Evolutionary conservation across 495 filamentous ascomycete species (phyloP), one percentile per base, ranked within the genome.

Genomic region (Penicillium cosmopolitanum): DNA sequence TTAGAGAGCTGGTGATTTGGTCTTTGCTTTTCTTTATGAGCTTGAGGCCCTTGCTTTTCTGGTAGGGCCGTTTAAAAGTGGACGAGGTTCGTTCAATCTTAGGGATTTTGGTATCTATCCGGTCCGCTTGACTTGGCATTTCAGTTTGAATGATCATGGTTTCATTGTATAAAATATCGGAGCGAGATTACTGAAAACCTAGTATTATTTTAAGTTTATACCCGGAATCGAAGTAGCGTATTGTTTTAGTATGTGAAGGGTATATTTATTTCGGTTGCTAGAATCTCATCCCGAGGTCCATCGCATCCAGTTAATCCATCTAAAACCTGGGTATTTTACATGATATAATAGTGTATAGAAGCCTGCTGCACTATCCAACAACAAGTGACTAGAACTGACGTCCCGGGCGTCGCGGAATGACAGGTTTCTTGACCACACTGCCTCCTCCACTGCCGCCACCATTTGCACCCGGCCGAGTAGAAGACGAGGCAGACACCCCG

Each of bases 361-460:
- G 43, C n/a, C n/a, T n/a, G n/a, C 18, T 23, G 18, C 8, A 10
- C 43, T n/a, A 10, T 19, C 43, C 16, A 11, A 5, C 21, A 48
- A 5, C 1, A 16, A 48, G 31, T 50, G 25, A 43, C n/a, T 36
- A 84, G 51, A 87, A 83, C 12, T 81, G 81, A 28, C 84, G 76
- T 3, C 84, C 83, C 44, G 80, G 76, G 57, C 80, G 77, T 63
- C 85, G 84, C 15, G 78, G 75, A 0, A 85, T 72, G 0, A 64
- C 65, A 33, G 88, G 87, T 68, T 85, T 89, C 68, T 85, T 87
- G 13, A 91, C 88, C 36, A 78, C 78, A 56, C 75, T 79, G 5
- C 73, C 71, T 15, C 67, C 66, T 15, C 67, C 66, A 56, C 56
- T 2, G 15, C 78, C 76, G 1, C 82, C 80, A 56, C 82, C 80